Evolutionary conservation across 1,284 basidiomycete species (phyloP).

Genomic region (Salmacisia buchloeana): DNA sequence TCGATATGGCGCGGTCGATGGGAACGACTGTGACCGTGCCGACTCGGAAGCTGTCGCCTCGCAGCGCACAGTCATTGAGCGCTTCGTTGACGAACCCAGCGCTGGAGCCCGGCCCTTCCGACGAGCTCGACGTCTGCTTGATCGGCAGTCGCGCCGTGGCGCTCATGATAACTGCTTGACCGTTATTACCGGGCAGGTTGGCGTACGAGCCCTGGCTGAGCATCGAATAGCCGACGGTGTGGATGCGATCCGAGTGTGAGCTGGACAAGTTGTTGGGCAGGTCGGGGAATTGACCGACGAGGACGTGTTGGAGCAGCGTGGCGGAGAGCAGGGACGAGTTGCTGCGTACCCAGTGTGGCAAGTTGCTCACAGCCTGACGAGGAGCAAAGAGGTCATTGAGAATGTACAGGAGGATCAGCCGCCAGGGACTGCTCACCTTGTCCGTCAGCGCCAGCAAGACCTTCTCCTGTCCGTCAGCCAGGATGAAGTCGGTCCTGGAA

Average conservation of each 20-base stretch:
- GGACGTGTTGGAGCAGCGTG: not conserved
- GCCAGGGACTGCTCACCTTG: not conserved
- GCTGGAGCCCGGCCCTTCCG: not conserved
- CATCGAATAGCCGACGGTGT: constrained; percentile 1
- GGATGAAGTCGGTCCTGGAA: constrained; percentile 5
- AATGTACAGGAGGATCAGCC: not conserved
- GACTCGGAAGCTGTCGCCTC: constrained; percentile 3
- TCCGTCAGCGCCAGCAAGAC: not conserved
- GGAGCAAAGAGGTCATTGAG: not conserved
- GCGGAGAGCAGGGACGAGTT: not conserved
- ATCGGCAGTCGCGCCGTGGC: not conserved
- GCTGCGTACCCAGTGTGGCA: not conserved
- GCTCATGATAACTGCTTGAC: not conserved
- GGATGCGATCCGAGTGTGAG: not conserved
- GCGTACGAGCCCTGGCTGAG: not conserved
- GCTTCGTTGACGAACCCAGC: not conserved
- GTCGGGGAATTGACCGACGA: not conserved
- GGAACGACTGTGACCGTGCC: not conserved
- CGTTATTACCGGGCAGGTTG: constrained; percentile 4
- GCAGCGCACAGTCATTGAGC: not conserved
- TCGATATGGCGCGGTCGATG: not conserved
- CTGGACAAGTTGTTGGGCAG: not conserved
- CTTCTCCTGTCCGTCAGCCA: not conserved
- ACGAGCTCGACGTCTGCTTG: not conserved
- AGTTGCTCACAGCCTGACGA: not conserved